A percentile compares a stretch with the other conserved stretches of the same genome.
Evolutionary conservation across 257 asterid species (phyloP).

Genomic region (Striga asiatica): DNA sequence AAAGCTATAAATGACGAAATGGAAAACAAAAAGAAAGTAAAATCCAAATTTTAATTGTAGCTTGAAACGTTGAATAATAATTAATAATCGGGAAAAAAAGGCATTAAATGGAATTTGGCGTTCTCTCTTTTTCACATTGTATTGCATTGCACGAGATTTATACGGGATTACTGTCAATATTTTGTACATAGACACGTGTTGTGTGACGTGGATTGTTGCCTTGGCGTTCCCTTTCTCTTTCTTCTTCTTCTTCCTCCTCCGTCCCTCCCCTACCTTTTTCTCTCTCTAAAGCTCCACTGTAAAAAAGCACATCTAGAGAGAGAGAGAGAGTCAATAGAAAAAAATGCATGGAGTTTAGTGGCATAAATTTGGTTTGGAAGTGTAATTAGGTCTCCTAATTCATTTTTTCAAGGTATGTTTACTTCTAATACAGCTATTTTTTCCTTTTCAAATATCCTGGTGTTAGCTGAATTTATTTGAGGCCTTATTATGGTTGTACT

Average conservation of each 20-base stretch:
- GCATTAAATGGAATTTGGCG: constrained; percentile 4
- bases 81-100: background rate
- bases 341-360: constrained; percentile 26
- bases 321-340: constrained; percentile 16
- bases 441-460: constrained; percentile 3
- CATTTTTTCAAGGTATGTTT: constrained; percentile 24
- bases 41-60: background rate
- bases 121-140: constrained; percentile 14
- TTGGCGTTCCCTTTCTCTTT: constrained; percentile 40
- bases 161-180: constrained; percentile 10
- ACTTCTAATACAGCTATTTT: no score
- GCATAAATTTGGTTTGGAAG: constrained; percentile 7
- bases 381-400: background rate
- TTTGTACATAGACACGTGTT: constrained; percentile 55
- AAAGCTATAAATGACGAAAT: no score
- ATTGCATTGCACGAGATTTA: constrained; percentile 3
- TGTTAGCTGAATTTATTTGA: background rate
- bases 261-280: constrained; percentile 14
- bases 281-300: constrained; percentile 34
- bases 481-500: background rate
- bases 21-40: no score
- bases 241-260: constrained; percentile 9
- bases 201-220: constrained; percentile 73
- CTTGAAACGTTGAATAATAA: background rate
- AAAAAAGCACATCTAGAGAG: constrained; percentile 19